Percentiles rank a stretch among this genome's conserved stretches.
Conservation (phyloP, 1,284 basidiomycete species). For the Agaricales sp. region DNA sequence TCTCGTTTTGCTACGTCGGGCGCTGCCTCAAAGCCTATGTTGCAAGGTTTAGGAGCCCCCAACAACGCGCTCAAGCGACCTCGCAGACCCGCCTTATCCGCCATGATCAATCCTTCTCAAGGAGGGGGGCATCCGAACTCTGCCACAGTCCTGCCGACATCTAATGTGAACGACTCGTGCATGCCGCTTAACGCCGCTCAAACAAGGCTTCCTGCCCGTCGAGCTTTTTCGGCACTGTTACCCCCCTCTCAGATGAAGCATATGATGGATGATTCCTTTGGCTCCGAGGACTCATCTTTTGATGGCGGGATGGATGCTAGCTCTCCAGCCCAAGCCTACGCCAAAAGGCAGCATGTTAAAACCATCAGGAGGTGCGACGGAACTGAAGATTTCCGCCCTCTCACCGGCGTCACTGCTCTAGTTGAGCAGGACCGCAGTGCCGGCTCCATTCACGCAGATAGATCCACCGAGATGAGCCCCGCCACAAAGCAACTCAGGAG, state of each 20-base stretch:
- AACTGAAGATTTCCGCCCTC: constrained; percentile 64
- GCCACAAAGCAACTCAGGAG: neutral
- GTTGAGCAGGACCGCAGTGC: constrained; percentile 16
- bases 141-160: constrained; percentile 26
- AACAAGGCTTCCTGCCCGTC: constrained; percentile 37
- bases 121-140: constrained; percentile 27
- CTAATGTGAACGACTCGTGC: constrained; percentile 14
- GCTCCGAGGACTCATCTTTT: constrained; percentile 45
- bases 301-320: constrained; percentile 51
- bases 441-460: constrained; percentile 46
- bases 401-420: constrained; percentile 49
- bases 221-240: constrained; percentile 67
- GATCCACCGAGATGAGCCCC: constrained; percentile 22
- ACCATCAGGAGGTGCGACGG: constrained; percentile 68
- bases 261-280: constrained; percentile 28
- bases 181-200: constrained; percentile 15
- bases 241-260: constrained; percentile 27
- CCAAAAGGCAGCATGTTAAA: constrained; percentile 61
- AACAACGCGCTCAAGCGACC: constrained; percentile 42
- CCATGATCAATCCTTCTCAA: constrained; percentile 40
- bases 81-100: constrained; percentile 59
- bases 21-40: constrained; percentile 33
- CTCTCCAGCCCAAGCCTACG: constrained; percentile 69
- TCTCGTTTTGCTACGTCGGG: constrained; percentile 22
- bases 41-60: constrained; percentile 50